Percentiles rank a stretch among this genome's conserved stretches.
These are phyloP conservation scores for Talaromyces sp. DNA, from an alignment of 2,329 filamentous ascomycete species.

Conservation along the genomic window DNA sequence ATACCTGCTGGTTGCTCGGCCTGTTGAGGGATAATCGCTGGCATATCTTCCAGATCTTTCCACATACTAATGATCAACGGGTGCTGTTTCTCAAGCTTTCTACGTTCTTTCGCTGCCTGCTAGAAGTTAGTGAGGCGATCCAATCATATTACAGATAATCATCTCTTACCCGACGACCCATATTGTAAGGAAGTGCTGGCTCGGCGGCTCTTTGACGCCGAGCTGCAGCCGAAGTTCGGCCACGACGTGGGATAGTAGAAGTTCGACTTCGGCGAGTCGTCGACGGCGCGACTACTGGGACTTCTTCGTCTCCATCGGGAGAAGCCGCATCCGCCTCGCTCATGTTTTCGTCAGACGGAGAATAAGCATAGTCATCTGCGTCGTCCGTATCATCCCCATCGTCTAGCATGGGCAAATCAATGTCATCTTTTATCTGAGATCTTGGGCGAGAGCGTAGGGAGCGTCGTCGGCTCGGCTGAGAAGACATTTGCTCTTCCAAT, in stretches of 20 bases:
- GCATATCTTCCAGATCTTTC: conserved; percentile 66
- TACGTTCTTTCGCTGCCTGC: conserved; percentile 54
- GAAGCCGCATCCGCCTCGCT: conserved; percentile 9
- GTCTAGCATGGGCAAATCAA: conserved; percentile 19
- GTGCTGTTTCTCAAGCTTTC: conserved; percentile 70
- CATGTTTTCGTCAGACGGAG: conserved; percentile 12
- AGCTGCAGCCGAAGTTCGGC: neutral
- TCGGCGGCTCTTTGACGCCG: neutral
- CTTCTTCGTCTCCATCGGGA: conserved; percentile 6
- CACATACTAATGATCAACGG: conserved; percentile 83
- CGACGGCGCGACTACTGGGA: neutral
- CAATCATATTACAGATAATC: conserved; percentile 19
- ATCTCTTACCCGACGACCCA: conserved; percentile 31
- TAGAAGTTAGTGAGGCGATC: conserved; percentile 33
- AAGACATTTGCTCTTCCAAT: neutral
- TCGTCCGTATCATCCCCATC: conserved; percentile 19
- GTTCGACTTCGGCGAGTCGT: neutral
- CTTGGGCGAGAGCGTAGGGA: conserved; percentile 3
- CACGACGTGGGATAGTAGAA: neutral
- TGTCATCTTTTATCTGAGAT: conserved; percentile 17
- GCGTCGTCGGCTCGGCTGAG: conserved; percentile 1
- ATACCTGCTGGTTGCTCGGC: conserved; percentile 74
- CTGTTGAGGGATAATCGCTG: conserved; percentile 61
- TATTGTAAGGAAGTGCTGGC: conserved; percentile 20
- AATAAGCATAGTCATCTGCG: conserved; percentile 24